phyloP scores from a whole-genome alignment of 1,139 yeast genomes.

The Saccharomyces uvarum region DNA sequence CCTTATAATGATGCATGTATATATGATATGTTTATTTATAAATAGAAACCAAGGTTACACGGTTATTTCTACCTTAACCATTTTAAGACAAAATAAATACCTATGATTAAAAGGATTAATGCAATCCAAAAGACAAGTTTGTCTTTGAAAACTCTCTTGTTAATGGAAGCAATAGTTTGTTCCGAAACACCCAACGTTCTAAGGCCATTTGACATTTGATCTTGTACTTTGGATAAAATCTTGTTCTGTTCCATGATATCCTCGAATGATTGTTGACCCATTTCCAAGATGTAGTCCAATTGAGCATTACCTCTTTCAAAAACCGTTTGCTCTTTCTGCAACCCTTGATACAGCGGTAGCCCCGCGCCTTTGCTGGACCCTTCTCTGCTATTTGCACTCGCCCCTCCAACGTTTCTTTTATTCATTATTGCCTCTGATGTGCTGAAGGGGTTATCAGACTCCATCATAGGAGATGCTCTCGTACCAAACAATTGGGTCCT shows the following conservation, averaged over 20 bases:
- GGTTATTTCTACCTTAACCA: conserved; percentile 45
- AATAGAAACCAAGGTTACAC: background rate
- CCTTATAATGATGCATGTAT: conserved; percentile 4
- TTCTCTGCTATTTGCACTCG: conserved; percentile 10
- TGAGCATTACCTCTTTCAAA: conserved; percentile 70
- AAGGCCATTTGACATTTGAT: conserved; percentile 59
- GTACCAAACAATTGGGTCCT: conserved; percentile 24
- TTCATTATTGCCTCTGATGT: conserved; percentile 23
- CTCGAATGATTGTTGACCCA: conserved; percentile 80
- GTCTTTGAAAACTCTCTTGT: conserved; percentile 81
- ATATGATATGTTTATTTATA: conserved; percentile 2
- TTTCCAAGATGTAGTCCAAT: conserved; percentile 79
- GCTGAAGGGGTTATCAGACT: conserved; percentile 15
- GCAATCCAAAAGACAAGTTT: conserved; percentile 83
- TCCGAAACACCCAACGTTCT: conserved; percentile 80
- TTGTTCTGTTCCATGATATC: conserved; percentile 83
- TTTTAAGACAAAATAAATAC: conserved; percentile 63
- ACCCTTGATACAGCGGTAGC: conserved; percentile 53
- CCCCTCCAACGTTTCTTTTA: conserved; percentile 18
- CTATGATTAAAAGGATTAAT: conserved; percentile 51
- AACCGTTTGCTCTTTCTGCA: conserved; percentile 58
- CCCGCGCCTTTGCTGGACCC: conserved; percentile 19
- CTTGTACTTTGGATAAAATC: conserved; percentile 55
- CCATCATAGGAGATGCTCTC: conserved; percentile 9
- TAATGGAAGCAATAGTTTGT: conserved; percentile 75